Evolutionary conservation across 208 protist species (phyloP), one percentile per base, ranked within the genome.

Genomic region (Leishmania guyanensis): DNA sequence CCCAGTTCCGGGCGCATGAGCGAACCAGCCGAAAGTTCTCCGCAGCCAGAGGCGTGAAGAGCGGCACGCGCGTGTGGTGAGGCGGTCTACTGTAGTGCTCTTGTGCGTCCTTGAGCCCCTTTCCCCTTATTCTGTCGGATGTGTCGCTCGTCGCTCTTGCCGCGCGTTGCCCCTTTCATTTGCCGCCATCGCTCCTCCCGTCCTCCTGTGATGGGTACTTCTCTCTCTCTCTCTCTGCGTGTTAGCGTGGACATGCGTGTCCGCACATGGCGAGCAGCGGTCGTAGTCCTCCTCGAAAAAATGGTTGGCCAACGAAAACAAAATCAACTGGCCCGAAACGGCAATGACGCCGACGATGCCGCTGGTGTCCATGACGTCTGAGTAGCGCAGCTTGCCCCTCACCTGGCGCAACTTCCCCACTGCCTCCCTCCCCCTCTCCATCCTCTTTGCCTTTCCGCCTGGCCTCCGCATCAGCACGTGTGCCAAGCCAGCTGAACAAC

Each of bases 1-100:
- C 72, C 82, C 5, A 77, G 50, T 22, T 71, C 75, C n/a, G 76
- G 50, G 54, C 36, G 77, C 54, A 46, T 71, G 20, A 69, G 54
- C 43, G n/a, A 46, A 62, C 51, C 50, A 14, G 68, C 68, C 20
- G 9, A 26, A 0, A 76, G 8, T n/a, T 51, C 71, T 36, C 33
- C 71, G 71, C 29, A 76, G 51, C 50, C 71, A 6, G 46, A 39
- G 29, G 3, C 20, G 50, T 76, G 51, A 29, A 16, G 51, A 43
- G 33, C n/a, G 46, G 51, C 76, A 80, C 8, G 46, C 10, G 72
- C 17, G 17, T 48, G 17, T 39, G 58, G 2, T 33, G 33, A 17
- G 58, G 10, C 22, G 5, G 29, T 29, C 60, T 54, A 20, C 43
- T 46, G 43, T 46, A 8, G 43, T 20, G 17, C 46, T 48, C 46